Evolutionary conservation across 2,329 filamentous ascomycete species (phyloP).

Genomic region (Talaromyces albobiverticillius): DNA sequence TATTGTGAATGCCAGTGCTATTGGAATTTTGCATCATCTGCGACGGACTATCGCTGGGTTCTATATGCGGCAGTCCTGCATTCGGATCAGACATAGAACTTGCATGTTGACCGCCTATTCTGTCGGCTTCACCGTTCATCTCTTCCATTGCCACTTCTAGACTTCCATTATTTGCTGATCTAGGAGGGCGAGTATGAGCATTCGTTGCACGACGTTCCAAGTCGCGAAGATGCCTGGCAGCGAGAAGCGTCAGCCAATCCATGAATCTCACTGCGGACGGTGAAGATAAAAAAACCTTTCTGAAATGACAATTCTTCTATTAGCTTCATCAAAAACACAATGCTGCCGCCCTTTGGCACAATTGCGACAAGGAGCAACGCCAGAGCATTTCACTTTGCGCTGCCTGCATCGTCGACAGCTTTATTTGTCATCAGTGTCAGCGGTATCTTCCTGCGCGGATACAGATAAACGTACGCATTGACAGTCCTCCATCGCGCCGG

Average conservation of each 20-base stretch:
- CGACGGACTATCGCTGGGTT: not conserved
- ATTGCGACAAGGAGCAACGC: slow-evolving; percentile 9
- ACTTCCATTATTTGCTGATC: not conserved
- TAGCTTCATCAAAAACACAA: slow-evolving; percentile 12
- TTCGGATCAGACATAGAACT: not conserved
- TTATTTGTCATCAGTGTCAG: not conserved
- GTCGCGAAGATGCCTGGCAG: slow-evolving; percentile 3
- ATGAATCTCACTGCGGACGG: not conserved
- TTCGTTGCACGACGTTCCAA: not conserved
- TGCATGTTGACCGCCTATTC: not conserved
- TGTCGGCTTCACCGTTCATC: not conserved
- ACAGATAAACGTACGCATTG: slow-evolving; percentile 1
- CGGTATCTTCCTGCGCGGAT: not conserved
- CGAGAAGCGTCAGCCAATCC: not conserved
- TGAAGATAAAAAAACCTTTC: not conserved
- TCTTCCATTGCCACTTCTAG: not conserved
- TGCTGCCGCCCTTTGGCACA: slow-evolving; percentile 8
- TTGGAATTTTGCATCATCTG: not conserved
- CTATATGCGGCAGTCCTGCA: not conserved
- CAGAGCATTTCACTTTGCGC: slow-evolving; percentile 15
- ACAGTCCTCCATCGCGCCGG: not conserved
- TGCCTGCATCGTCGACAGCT: slow-evolving; percentile 12
- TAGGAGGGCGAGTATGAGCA: not conserved
- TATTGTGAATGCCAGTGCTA: not conserved
- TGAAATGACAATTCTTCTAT: slow-evolving; percentile 2